Evolutionary conservation across 1,284 basidiomycete species (phyloP).

Genomic region (Laetiporus sulphureus): DNA sequence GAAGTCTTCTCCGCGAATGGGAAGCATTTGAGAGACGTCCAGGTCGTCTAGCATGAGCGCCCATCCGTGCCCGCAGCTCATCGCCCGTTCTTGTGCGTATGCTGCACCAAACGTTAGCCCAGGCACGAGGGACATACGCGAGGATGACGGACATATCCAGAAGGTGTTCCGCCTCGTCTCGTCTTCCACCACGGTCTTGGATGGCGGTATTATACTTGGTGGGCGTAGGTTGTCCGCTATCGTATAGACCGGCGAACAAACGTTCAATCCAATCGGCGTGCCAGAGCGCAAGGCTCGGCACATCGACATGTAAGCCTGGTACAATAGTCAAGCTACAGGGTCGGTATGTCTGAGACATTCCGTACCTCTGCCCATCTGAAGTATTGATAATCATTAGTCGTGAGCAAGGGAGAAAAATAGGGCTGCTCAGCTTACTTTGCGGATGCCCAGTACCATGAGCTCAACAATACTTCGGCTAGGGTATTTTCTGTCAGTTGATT

Average conservation of each 20-base stretch:
- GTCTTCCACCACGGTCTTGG: slow-evolving; percentile 57
- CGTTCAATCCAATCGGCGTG: slow-evolving; percentile 61
- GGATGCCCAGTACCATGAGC: slow-evolving; percentile 68
- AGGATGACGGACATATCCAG: slow-evolving; percentile 37
- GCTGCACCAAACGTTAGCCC: slow-evolving; percentile 28
- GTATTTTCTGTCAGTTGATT: too few relatives aligned
- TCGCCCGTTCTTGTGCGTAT: slow-evolving; percentile 59
- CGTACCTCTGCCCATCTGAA: slow-evolving; percentile 72
- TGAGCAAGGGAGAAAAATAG: too few relatives aligned
- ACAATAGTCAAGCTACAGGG: too few relatives aligned
- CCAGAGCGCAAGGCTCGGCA: slow-evolving; percentile 51
- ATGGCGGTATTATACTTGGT: slow-evolving; percentile 51
- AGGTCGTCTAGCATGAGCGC: slow-evolving; percentile 64
- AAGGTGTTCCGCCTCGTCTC: slow-evolving; percentile 66
- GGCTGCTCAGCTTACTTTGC: slow-evolving; percentile 50
- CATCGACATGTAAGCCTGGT: slow-evolving; percentile 54
- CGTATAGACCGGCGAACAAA: slow-evolving; percentile 58
- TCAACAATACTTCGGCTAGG: slow-evolving; percentile 57
- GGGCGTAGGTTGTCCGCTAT: slow-evolving; percentile 46
- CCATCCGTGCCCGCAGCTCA: slow-evolving; percentile 65
- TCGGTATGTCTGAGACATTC: too few relatives aligned
- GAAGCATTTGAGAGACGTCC: slow-evolving; percentile 64
- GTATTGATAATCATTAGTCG: too few relatives aligned
- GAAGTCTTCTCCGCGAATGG: slow-evolving; percentile 53
- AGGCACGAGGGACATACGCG: too few relatives aligned